phyloP scores from a whole-genome alignment of 2,329 filamentous ascomycete genomes.

The Aaosphaeria arxii region DNA sequence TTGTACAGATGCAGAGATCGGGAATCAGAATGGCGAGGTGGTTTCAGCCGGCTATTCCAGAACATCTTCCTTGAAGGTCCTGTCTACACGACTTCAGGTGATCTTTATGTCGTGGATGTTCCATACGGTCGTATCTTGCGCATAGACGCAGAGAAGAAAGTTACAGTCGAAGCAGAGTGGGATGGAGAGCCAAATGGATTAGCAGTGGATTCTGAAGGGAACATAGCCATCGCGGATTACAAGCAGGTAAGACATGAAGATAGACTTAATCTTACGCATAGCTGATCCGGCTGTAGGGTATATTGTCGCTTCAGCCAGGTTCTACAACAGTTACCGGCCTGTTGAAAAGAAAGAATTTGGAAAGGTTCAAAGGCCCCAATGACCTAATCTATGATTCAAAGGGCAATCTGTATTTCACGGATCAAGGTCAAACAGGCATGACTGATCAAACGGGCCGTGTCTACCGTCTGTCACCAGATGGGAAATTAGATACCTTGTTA shows the following conservation, averaged over 20 bases:
- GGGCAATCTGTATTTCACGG: neutral
- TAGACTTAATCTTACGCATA: neutral
- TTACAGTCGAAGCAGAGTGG: slow-evolving; percentile 31
- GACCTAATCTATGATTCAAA: neutral
- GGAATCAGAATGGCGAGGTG: slow-evolving; percentile 40
- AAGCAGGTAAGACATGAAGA: slow-evolving; percentile 33
- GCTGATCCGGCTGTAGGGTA: neutral
- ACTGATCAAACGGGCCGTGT: slow-evolving; percentile 8
- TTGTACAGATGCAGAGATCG: slow-evolving; percentile 11
- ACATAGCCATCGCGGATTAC: slow-evolving; percentile 41
- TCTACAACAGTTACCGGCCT: slow-evolving; percentile 22
- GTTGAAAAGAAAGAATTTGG: slow-evolving; percentile 38
- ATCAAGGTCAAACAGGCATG: neutral
- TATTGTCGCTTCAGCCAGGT: neutral
- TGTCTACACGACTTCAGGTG: slow-evolving; percentile 26
- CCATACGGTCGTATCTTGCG: slow-evolving; percentile 41
- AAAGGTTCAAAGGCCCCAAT: neutral
- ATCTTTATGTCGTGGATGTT: slow-evolving; percentile 40
- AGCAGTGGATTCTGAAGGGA: slow-evolving; percentile 31
- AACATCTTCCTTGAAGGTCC: slow-evolving; percentile 44
- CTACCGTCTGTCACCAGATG: slow-evolving; percentile 4
- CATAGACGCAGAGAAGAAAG: slow-evolving; percentile 26
- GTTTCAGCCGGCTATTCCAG: slow-evolving; percentile 31
- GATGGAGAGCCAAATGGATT: slow-evolving; percentile 45
- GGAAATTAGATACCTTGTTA: neutral